Evolutionary conservation across 2,329 filamentous ascomycete genomes (phyloP).

Genomic region (Cladosporium sp.): DNA sequence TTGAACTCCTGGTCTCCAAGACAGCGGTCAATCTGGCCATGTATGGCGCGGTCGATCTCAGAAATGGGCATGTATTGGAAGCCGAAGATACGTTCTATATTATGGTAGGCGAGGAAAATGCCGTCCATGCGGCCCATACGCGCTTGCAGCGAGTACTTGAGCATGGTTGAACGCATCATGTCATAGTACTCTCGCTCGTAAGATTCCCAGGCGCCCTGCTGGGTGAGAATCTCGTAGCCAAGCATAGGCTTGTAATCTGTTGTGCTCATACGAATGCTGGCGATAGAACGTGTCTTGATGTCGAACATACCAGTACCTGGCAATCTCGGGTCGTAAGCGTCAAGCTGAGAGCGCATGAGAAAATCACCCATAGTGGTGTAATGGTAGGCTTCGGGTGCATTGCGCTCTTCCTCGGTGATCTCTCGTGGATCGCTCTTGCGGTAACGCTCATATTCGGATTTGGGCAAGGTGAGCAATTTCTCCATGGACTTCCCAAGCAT

Average conservation of each 20-base stretch:
- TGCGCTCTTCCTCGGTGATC: slow-evolving; percentile 69
- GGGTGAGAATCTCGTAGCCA: slow-evolving; percentile 81
- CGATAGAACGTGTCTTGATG: slow-evolving; percentile 88
- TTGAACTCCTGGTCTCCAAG: slow-evolving; percentile 86
- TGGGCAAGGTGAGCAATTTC: slow-evolving; percentile 83
- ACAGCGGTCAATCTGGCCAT: slow-evolving; percentile 66
- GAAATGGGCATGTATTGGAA: slow-evolving; percentile 88
- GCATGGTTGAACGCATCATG: slow-evolving; percentile 89
- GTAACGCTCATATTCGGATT: slow-evolving; percentile 82
- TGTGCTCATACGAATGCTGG: slow-evolving; percentile 88
- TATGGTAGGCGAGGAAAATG: slow-evolving; percentile 96
- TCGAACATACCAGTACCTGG: slow-evolving; percentile 95
- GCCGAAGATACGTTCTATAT: slow-evolving; percentile 90
- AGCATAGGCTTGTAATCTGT: slow-evolving; percentile 68
- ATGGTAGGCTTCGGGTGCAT: slow-evolving; percentile 76
- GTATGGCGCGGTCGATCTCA: slow-evolving; percentile 90
- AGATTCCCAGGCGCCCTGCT: slow-evolving; percentile 79
- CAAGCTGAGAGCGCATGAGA: slow-evolving; percentile 90
- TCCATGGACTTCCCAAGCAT: slow-evolving; percentile 96
- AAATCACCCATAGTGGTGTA: slow-evolving; percentile 86
- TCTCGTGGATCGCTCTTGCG: slow-evolving; percentile 66
- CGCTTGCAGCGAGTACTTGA: slow-evolving; percentile 96
- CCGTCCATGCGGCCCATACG: slow-evolving; percentile 98
- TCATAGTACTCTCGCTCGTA: slow-evolving; percentile 96
- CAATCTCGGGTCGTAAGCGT: slow-evolving; percentile 81